Evolutionary conservation across 2,329 filamentous ascomycete genomes (phyloP), one percentile per base, ranked within the genome.

Genomic region (Cladophialophora chaetospira): DNA sequence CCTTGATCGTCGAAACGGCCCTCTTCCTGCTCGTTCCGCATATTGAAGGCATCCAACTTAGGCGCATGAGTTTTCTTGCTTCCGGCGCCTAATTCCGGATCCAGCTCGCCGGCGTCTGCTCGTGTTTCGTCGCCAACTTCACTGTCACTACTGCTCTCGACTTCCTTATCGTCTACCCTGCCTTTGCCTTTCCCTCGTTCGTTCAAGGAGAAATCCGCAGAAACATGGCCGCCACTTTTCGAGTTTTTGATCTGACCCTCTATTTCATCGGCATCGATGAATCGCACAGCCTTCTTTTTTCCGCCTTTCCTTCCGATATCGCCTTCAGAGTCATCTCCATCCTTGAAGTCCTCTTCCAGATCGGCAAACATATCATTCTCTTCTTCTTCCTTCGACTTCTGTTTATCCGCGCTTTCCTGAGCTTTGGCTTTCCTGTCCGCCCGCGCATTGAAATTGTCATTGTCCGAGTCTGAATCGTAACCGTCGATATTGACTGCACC

Each of bases 401-500:
- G 75, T 9, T 71, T 72, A 50, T 75, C 73, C 15, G 76, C 60
- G 69, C 72, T 48, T 64, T 78, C 51, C 62, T 80, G 76, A 3
- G 75, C 74, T 62, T 82, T 82, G 54, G 81, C 81, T 57, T 86
- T 84, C 38, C 23, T 31, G 10, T 51, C 48, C 4, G 88, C 88
- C 49, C 89, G 83, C 28, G 82, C 82, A 65, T 94, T 84, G 71
- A 96, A 95, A 42, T 89, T 91, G 69, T 97, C 94, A 63, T 95
- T 93, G 50, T 93, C 96, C 55, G 82, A 85, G 73, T 99, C 94
- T 8, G 88, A 94, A 66, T 97, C 93, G 75, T 97, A 99, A 48
- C 94, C 94, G 69, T 97, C 94, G 36, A 99, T 85, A 68, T 97
- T 97, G 53, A 99, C 89, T 0, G 93, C 94, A 65, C 93, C 93